Evolutionary conservation across 306 rosid species (phyloP), one percentile per base, ranked within the genome.

Genomic region (Sphenostylis stenocarpa): DNA sequence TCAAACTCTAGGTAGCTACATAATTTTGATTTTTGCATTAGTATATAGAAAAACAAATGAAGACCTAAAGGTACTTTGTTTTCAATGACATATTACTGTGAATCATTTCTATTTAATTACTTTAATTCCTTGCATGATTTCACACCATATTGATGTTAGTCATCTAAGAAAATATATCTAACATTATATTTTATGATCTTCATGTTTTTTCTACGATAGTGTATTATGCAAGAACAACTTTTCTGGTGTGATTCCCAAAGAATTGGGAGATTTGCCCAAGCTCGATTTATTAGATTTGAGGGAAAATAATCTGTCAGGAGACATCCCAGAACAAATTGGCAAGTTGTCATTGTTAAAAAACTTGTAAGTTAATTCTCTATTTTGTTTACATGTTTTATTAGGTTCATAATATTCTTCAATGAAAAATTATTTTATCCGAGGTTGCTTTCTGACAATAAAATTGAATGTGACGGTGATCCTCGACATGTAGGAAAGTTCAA

Each of bases 271-370:
- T 49, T 87, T 96, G 61, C 31, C 73, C 55, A 82, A 86, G 72
- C 73, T 96, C 71, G 93, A 96, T 75, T 62, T 85, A 76, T 76
- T 96, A 80, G 99, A 96, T 83, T 85, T 96, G 81, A 87, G 99
- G 78, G 93, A 81, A n/a, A 96, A 93, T 72, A 82, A 85, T 73
- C 86, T 93, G 73, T 83, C 79, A 77, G 96, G 94, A 83, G 79
- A 66, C 47, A 77, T 95, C 64, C 97, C 99, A 33, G 29, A 67
- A 62, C 94, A 90, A 76, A 69, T 91, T 81, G 84, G 84, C 80
- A 85, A 80, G 20, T 79, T 87, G 84, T 43, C 78, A 65, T 85
- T 80, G 15, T 86, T 91, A 63, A 96, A 88, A 78, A 73, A 67
- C 82, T 81, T 92, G 99, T 96, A 87, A 85, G 97, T 88, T 58